A percentile compares a stretch with the other conserved stretches of the same genome.
Conservation (phyloP, 2,329 filamentous ascomycete genomes). For the Pseudogymnoascus sp. region DNA sequence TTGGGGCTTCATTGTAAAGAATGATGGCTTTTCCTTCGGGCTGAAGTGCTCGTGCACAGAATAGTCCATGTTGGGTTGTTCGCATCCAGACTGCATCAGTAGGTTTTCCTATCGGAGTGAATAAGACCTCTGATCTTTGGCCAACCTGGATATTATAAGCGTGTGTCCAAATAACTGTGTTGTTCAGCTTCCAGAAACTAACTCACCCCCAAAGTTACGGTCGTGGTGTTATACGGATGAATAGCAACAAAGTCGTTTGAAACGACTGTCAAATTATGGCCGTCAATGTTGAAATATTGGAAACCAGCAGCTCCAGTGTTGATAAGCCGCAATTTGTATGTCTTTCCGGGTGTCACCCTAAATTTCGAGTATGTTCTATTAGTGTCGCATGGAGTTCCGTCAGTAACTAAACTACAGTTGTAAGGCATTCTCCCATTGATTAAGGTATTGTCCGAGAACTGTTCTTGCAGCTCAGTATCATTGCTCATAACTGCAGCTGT, state of each 20-base stretch:
- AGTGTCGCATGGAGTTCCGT: not conserved
- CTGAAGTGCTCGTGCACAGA: not conserved
- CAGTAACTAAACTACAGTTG: conserved; percentile 10
- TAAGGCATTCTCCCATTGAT: conserved; percentile 29
- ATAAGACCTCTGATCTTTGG: conserved; percentile 38
- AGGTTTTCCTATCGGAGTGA: conserved; percentile 37
- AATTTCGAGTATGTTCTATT: conserved; percentile 11
- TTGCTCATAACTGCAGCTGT: conserved; percentile 22
- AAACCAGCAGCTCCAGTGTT: conserved; percentile 37
- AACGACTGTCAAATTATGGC: conserved; percentile 49
- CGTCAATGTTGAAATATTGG: conserved; percentile 41
- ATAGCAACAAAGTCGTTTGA: conserved; percentile 57
- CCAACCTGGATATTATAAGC: conserved; percentile 52
- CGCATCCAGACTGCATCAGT: conserved; percentile 52
- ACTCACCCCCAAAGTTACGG: not conserved
- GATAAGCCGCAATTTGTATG: conserved; percentile 40
- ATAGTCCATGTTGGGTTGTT: conserved; percentile 30
- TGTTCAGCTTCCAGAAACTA: not conserved
- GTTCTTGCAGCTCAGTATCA: conserved; percentile 11
- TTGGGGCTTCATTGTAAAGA: not conserved
- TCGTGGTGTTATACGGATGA: conserved; percentile 37
- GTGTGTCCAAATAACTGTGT: conserved; percentile 38
- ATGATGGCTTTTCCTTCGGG: conserved; percentile 3
- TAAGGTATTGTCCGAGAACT: conserved; percentile 12
- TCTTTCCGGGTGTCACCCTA: conserved; percentile 32